A percentile compares a stretch with the other conserved stretches of the same genome.
These are phyloP conservation scores for Ogataea degrootiae DNA, from an alignment of 805 yeast genomes.

Conservation along the genomic window DNA sequence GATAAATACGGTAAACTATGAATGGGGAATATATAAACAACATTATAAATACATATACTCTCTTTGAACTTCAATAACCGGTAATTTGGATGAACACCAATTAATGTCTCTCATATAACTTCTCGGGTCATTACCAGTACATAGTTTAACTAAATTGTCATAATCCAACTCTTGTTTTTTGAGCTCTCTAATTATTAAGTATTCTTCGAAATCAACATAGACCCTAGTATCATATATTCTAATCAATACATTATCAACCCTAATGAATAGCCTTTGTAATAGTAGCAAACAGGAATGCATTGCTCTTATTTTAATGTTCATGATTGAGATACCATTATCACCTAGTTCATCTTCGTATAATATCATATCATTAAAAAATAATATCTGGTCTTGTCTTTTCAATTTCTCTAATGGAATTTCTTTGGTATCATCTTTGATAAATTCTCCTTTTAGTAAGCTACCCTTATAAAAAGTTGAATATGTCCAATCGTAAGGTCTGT, in stretches of 20 bases:
- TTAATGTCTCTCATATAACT: conserved; percentile 71
- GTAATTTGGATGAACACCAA: conserved; percentile 63
- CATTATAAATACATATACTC: conserved; percentile 16
- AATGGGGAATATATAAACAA: too few relatives aligned
- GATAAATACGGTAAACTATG: too few relatives aligned
- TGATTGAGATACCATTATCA: conserved; percentile 85
- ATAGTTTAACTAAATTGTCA: conserved; percentile 36
- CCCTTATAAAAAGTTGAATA: conserved; percentile 82
- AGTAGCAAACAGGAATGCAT: conserved; percentile 78
- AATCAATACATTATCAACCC: conserved; percentile 87
- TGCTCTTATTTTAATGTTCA: conserved; percentile 77
- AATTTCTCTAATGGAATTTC: conserved; percentile 68
- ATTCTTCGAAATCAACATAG: conserved; percentile 68
- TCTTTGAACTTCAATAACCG: conserved; percentile 19
- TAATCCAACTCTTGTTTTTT: conserved; percentile 62
- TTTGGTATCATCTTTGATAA: conserved; percentile 23
- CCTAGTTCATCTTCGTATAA: conserved; percentile 94
- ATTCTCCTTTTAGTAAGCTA: conserved; percentile 26
- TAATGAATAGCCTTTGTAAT: conserved; percentile 70
- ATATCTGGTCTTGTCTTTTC: conserved; percentile 69
- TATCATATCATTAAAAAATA: conserved; percentile 84
- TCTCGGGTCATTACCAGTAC: conserved; percentile 60
- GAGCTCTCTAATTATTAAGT: conserved; percentile 68
- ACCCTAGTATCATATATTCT: conserved; percentile 81
- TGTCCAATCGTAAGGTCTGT: conserved; percentile 95